phyloP scores from a whole-genome alignment of 1,139 yeast genomes.

The Geotrichum armillariae region DNA sequence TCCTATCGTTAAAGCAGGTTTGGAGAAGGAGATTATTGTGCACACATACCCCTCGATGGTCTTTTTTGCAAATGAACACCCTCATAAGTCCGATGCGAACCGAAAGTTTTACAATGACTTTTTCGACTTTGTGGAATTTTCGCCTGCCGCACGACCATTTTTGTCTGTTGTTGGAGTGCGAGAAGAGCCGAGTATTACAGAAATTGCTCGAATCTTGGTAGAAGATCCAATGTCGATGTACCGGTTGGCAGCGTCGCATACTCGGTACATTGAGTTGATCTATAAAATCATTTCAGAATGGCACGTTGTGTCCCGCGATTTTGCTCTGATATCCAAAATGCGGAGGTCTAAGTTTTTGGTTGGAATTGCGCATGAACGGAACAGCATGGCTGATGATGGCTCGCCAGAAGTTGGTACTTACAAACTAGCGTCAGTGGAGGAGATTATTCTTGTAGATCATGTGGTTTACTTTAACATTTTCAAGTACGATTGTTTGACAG shows the following conservation, averaged over 20 bases:
- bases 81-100: constrained; percentile 17
- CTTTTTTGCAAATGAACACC: constrained; percentile 27
- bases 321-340: constrained; percentile 35
- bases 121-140: constrained; percentile 35
- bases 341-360: constrained; percentile 35
- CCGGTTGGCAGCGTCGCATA: constrained; percentile 30
- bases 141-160: constrained; percentile 36
- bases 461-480: constrained; percentile 41
- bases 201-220: constrained; percentile 36
- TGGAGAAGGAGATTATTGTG: constrained; percentile 7
- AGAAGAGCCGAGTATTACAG: constrained; percentile 37
- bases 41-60: constrained; percentile 29
- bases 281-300: constrained; percentile 33
- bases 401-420: no score
- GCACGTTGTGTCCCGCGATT: constrained; percentile 28
- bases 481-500: constrained; percentile 36
- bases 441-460: constrained; percentile 43
- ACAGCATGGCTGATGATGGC: no score
- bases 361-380: no score
- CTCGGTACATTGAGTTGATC: constrained; percentile 34
- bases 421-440: constrained; percentile 34
- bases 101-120: constrained; percentile 33
- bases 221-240: constrained; percentile 37
- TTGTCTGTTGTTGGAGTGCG: constrained; percentile 39
- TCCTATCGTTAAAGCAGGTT: constrained; percentile 28